Percentiles rank a stretch among this genome's conserved stretches.
These are phyloP conservation scores for Malassezia slooffiae DNA, from an alignment of 1,284 basidiomycete genomes.

Conservation along the genomic window DNA sequence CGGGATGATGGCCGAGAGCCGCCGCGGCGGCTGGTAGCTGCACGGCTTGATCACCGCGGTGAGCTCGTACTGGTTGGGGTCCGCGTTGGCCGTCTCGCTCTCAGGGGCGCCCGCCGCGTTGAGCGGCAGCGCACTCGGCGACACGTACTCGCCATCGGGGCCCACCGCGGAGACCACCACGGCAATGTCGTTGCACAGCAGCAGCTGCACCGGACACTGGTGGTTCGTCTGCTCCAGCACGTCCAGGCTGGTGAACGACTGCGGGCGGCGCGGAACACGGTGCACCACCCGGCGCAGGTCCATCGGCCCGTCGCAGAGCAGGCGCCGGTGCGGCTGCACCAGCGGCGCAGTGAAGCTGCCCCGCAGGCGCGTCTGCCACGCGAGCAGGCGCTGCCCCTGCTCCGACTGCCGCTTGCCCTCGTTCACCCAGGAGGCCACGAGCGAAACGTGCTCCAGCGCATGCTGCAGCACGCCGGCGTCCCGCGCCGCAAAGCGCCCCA, in stretches of 20 bases:
- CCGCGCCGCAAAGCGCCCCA: conserved; percentile 15
- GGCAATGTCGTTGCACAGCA: conserved; percentile 82
- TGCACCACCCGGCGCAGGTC: conserved; percentile 77
- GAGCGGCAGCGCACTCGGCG: neutral
- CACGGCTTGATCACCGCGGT: conserved; percentile 10
- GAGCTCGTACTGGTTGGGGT: conserved; percentile 7
- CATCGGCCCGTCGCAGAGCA: conserved; percentile 55
- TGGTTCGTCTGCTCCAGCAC: conserved; percentile 56
- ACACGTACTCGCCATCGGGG: neutral
- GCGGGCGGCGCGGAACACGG: conserved; percentile 51
- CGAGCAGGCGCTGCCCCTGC: conserved; percentile 28
- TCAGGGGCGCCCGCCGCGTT: neutral
- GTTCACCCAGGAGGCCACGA: conserved; percentile 41
- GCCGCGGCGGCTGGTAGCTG: no score
- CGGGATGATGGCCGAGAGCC: conserved; percentile 17
- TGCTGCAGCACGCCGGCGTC: conserved; percentile 20
- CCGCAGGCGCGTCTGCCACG: conserved; percentile 75
- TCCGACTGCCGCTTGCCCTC: conserved; percentile 48
- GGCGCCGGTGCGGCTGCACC: conserved; percentile 88
- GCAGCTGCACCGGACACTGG: conserved; percentile 42
- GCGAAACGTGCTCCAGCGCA: conserved; percentile 35
- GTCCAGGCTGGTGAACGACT: conserved; percentile 52
- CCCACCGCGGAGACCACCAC: conserved; percentile 67
- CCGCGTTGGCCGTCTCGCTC: conserved; percentile 1
- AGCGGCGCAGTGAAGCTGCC: conserved; percentile 86